These are phyloP conservation scores for Pogostemon cablin DNA, from an alignment of 257 asterid species.

Conservation along the genomic window DNA sequence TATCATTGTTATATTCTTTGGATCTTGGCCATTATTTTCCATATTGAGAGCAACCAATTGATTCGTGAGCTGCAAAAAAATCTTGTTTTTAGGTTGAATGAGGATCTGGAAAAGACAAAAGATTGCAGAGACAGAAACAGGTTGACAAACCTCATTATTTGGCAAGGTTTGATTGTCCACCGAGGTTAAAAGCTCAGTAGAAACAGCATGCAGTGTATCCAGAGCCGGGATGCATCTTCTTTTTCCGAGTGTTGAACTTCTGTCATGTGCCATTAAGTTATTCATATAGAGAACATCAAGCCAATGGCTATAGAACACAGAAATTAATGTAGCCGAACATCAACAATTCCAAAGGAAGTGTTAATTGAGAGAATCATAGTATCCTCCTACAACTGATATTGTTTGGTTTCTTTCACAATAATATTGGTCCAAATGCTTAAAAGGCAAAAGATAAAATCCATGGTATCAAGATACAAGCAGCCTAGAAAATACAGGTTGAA, in stretches of 20 bases:
- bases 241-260: conserved; percentile 64
- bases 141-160: conserved; percentile 75
- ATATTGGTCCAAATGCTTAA: background rate
- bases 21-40: conserved; percentile 74
- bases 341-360: conserved; percentile 12
- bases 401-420: background rate
- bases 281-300: conserved; percentile 9
- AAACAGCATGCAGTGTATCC: conserved; percentile 83
- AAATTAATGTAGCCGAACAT: background rate
- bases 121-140: conserved; percentile 4
- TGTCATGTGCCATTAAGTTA: conserved; percentile 29
- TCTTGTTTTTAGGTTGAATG: conserved; percentile 20
- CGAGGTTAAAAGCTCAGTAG: conserved; percentile 82
- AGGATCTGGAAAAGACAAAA: conserved; percentile 15
- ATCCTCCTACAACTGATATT: conserved; percentile 10
- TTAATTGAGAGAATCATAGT: background rate
- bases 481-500: too few relatives aligned
- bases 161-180: conserved; percentile 90
- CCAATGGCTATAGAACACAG: background rate
- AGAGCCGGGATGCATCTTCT: conserved; percentile 92
- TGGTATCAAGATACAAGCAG: too few relatives aligned
- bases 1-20: conserved; percentile 66
- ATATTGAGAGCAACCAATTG: conserved; percentile 73
- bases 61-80: conserved; percentile 60
- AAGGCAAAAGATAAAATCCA: too few relatives aligned